These are phyloP conservation scores for Euphorbia corollata DNA, from an alignment of 441 rosid genomes.

Conservation along the genomic window DNA sequence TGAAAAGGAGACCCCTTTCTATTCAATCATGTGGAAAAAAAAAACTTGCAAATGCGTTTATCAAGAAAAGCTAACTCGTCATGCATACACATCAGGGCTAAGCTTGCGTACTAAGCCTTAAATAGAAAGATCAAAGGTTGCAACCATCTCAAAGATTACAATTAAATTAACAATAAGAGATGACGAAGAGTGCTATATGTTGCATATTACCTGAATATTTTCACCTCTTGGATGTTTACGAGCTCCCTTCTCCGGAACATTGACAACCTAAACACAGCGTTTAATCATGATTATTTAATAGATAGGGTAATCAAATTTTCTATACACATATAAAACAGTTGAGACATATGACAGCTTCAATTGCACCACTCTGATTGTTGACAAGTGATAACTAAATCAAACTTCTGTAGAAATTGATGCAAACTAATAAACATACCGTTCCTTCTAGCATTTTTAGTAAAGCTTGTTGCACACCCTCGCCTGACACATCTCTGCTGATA, in stretches of 20 bases:
- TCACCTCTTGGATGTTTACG: slow-evolving; percentile 98
- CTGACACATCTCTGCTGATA: slow-evolving; percentile 96
- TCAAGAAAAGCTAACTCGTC: slow-evolving; percentile 12
- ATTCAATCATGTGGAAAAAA: neutral
- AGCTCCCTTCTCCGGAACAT: slow-evolving; percentile 98
- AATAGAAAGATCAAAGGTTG: neutral
- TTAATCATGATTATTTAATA: neutral
- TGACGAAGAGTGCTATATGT: neutral
- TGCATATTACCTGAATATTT: slow-evolving; percentile 76
- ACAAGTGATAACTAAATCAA: slow-evolving; percentile 2
- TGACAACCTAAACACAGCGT: slow-evolving; percentile 59
- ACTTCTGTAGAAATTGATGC: slow-evolving; percentile 5
- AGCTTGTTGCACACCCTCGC: slow-evolving; percentile 99
- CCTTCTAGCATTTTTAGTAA: slow-evolving; percentile 96
- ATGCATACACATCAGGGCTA: slow-evolving; percentile 7
- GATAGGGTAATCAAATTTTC: neutral
- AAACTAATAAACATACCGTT: slow-evolving; percentile 59
- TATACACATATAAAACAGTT: neutral
- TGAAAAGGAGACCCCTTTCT: neutral
- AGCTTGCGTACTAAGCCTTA: slow-evolving; percentile 8
- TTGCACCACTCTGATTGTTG: neutral
- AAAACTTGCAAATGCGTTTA: slow-evolving; percentile 1
- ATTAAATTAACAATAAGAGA: neutral
- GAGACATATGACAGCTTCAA: slow-evolving; percentile 5
- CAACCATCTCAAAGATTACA: neutral